Base-by-base conservation (phyloP, 345 rosid species). In the Lepidium aucheri region DNA sequence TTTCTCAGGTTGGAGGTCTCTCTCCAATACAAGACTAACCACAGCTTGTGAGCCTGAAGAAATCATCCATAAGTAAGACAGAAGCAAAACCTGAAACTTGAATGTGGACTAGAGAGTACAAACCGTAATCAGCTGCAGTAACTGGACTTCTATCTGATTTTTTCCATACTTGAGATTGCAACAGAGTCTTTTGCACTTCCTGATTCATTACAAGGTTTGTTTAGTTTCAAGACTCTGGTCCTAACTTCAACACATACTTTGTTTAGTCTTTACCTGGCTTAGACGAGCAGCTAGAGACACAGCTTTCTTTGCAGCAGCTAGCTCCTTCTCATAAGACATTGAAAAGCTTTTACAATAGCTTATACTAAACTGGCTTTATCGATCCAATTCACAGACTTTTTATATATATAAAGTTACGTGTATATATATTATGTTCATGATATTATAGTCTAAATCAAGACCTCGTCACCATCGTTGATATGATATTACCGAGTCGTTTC, bases 91-190 rank as follows among this genome's bases (percentile, higher is more conserved):
- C 14, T 26, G 24, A 65, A 32, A 53, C 16, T 53, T 22, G 8
- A 43, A 53, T 0, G 47, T 5, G 13, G 40, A 58, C 8, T 6
- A 6, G 5, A 26, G 41, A 60, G 20, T 14, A 69, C 74, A 70
- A 35, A 92, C 98, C 97, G 50, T 90, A 90, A 83, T 92, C 97
- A 62, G 98, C 98, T 15, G 89, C 87, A 1, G 98, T 90, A 51
- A 90, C 97, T 1, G 98, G 98, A 66, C 78, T 82, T 76, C 39
- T 82, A 67, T 90, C 90, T 0, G 82, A 81, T 74, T 93, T 93
- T 9, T 78, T 75, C 39, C 83, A 91, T 54, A 90, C 90, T 73
- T 93, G 84, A 0, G 97, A 86, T 42, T 83, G 88, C 81, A 85
- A 51, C 63, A 90, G 75, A 64, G 80, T 88, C 66, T 78, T 88